Evolutionary conservation across 768 basidiomycete genomes (phyloP), one percentile per base, ranked within the genome.

Genomic region (Boletus insuetus): DNA sequence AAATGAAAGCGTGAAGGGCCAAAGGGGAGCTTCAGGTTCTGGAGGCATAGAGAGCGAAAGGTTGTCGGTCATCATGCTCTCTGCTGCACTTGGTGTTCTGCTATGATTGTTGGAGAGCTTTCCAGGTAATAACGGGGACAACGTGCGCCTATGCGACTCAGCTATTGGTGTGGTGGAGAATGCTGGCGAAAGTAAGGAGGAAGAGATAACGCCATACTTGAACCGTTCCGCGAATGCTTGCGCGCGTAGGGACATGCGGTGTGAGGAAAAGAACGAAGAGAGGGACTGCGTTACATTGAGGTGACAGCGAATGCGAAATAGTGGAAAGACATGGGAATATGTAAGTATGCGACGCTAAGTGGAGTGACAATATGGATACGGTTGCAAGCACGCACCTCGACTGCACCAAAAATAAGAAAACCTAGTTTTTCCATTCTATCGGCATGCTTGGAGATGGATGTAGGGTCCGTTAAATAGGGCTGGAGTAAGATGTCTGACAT

Each of bases 151-250:
- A 44, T 60, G 69, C 14, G 54, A 63, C 53, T 60, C 71, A 43
- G 49, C 42, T 46, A 59, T 68, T 60, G 59, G 62, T n/a, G 79
- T 71, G 31, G 79, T 60, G 39, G 83, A 64, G 53, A 85, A 74
- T 49, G 82, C 74, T 3, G 82, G 69, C 4, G 87, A 82, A n/a
- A 91, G 77, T 10, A 91, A 75, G 9, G 88, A 83, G 3, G 89
- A 91, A 4, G 89, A 89, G 55, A 91, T 90, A 4, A 91, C 81
- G 55, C 82, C 83, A 77, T 91, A 91, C 68, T 91, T 91, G 81
- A 92, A 91, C 40, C 81, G 85, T 70, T 92, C 89, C 10, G 82
- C 81, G 61, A 90, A 87, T 19, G 79, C 76, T 58, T 72, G 79
- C 4, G 76, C 68, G 7, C 74, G 67, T 54, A 59, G 69, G 24